Conservation (phyloP, 2,329 filamentous ascomycete species). For the Monascus ruber region DNA sequence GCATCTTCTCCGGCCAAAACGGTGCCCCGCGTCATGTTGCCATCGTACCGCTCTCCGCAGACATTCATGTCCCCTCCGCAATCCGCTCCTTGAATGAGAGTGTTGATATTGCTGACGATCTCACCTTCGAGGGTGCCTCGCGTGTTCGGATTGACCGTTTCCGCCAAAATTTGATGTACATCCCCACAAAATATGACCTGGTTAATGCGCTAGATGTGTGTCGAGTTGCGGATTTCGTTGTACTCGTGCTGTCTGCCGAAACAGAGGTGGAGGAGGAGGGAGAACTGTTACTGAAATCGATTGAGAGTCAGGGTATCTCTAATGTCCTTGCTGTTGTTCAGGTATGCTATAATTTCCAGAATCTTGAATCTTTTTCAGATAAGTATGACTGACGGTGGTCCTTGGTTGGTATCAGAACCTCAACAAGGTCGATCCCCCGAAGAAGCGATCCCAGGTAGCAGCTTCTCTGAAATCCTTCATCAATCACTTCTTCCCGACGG, state of each 20-base stretch:
- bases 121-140: slow-evolving; percentile 46
- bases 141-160: slow-evolving; percentile 74
- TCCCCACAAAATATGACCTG: slow-evolving; percentile 63
- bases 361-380: background rate
- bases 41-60: slow-evolving; percentile 69
- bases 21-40: slow-evolving; percentile 81
- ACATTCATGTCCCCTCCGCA: slow-evolving; percentile 56
- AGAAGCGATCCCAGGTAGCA: slow-evolving; percentile 64
- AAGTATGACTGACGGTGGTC: background rate
- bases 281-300: slow-evolving; percentile 71
- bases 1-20: slow-evolving; percentile 74
- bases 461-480: slow-evolving; percentile 85
- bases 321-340: slow-evolving; percentile 82
- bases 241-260: slow-evolving; percentile 71
- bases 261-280: slow-evolving; percentile 68
- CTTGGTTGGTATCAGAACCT: slow-evolving; percentile 39
- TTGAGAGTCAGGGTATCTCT: slow-evolving; percentile 90
- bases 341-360: slow-evolving; percentile 8
- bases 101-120: slow-evolving; percentile 62
- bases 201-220: slow-evolving; percentile 73
- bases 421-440: slow-evolving; percentile 65
- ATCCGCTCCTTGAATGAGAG: slow-evolving; percentile 63
- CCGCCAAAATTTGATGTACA: slow-evolving; percentile 85
- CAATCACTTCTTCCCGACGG: slow-evolving; percentile 83
- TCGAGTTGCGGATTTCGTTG: slow-evolving; percentile 78